Percentiles rank a stretch among this genome's conserved stretches.
phyloP scores from a whole-genome alignment of 202 grass and related monocot species.

The Digitaria exilis region DNA sequence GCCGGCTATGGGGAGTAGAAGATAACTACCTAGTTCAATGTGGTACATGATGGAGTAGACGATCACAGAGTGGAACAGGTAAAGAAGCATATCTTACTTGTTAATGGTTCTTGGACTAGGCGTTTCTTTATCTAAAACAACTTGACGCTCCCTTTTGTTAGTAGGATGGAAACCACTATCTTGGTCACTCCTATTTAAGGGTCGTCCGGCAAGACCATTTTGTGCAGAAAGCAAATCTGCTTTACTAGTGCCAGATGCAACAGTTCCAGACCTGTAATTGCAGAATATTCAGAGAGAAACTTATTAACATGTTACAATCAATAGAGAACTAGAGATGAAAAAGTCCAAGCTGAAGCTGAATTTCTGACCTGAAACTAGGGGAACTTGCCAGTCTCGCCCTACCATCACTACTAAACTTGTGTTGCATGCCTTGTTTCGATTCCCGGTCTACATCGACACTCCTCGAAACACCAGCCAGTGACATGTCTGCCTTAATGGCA shows the following conservation, averaged over 20 bases:
- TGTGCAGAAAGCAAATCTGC: constrained; percentile 70
- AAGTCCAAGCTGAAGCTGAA: constrained; percentile 25
- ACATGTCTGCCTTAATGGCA: constrained; percentile 68
- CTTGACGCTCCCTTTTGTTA: constrained; percentile 70
- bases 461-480: constrained; percentile 50
- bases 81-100: constrained; percentile 71
- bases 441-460: constrained; percentile 63
- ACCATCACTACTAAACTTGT: constrained; percentile 66
- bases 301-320: constrained; percentile 13
- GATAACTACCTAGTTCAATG: constrained; percentile 11
- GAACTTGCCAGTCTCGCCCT: constrained; percentile 56
- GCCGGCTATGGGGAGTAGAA: constrained; percentile 15
- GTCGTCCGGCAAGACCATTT: constrained; percentile 54
- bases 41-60: constrained; percentile 32
- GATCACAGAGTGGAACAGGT: constrained; percentile 21
- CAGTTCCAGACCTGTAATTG: constrained; percentile 66
- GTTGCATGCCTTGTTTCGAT: constrained; percentile 66
- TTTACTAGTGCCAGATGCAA: constrained; percentile 51
- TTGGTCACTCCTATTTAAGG: constrained; percentile 70
- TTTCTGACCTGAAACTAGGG: constrained; percentile 72
- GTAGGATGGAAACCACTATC: constrained; percentile 59
- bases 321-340: constrained; percentile 38
- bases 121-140: constrained; percentile 58
- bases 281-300: constrained; percentile 33
- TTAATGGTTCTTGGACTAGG: constrained; percentile 61